phyloP scores from a whole-genome alignment of 2,329 filamentous ascomycete species.

The Helotiales sp. region DNA sequence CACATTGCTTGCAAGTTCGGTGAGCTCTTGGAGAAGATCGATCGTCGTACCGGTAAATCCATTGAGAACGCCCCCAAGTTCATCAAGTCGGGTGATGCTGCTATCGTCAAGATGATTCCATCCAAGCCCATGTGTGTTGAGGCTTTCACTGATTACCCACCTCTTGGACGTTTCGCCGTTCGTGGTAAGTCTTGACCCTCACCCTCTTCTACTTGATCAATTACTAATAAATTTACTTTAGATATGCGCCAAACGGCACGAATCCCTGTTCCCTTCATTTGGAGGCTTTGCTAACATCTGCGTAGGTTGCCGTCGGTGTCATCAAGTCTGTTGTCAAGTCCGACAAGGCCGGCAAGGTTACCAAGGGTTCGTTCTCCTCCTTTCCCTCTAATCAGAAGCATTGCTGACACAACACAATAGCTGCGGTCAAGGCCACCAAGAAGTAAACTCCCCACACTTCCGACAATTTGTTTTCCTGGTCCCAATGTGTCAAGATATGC shows the following conservation, averaged over 20 bases:
- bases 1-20: slow-evolving; percentile 99
- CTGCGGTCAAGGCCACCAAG: slow-evolving; percentile 47
- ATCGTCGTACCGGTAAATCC: slow-evolving; percentile 99
- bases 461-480: slow-evolving; percentile 14
- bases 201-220: background rate
- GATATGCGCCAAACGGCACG: slow-evolving; percentile 53
- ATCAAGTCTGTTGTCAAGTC: slow-evolving; percentile 74
- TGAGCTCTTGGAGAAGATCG: slow-evolving; percentile 99
- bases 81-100: slow-evolving; percentile 99
- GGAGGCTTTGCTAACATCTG: too few relatives aligned
- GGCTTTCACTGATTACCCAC: slow-evolving; percentile 99
- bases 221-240: background rate
- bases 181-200: slow-evolving; percentile 64
- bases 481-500: slow-evolving; percentile 20
- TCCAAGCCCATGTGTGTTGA: slow-evolving; percentile 99
- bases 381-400: too few relatives aligned
- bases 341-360: slow-evolving; percentile 44
- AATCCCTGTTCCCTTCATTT: too few relatives aligned
- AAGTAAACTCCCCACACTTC: slow-evolving; percentile 37
- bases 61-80: slow-evolving; percentile 94
- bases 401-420: too few relatives aligned
- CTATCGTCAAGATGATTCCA: slow-evolving; percentile 99
- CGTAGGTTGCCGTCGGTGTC: slow-evolving; percentile 93
- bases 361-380: too few relatives aligned
- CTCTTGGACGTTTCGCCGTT: slow-evolving; percentile 99